Evolutionary conservation across 345 rosid genomes (phyloP).

Genomic region (Heritiera fomes): DNA sequence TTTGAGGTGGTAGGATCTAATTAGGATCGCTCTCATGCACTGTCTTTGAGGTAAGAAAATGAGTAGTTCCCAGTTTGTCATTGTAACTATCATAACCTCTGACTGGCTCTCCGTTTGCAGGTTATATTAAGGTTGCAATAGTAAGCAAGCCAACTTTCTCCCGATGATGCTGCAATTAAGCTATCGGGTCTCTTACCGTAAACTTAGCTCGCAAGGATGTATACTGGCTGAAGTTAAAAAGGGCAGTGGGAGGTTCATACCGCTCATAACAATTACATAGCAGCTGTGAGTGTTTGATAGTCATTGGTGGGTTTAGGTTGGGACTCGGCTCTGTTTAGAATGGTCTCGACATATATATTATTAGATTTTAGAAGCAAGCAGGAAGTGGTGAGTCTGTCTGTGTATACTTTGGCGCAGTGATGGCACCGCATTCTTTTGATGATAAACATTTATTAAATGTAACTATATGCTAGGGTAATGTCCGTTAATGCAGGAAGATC

Average conservation of each 20-base stretch:
- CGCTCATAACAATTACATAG: not conserved
- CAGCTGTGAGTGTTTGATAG: not conserved
- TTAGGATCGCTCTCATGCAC: not conserved
- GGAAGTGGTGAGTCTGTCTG: too few relatives aligned
- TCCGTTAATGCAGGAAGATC: too few relatives aligned
- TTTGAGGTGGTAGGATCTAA: not conserved
- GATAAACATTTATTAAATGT: too few relatives aligned
- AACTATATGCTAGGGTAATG: too few relatives aligned
- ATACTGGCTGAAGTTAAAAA: not conserved
- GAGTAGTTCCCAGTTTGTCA: not conserved
- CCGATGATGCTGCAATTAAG: not conserved
- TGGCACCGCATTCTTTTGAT: too few relatives aligned
- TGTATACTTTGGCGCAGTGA: too few relatives aligned
- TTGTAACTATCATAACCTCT: not conserved
- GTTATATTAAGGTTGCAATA: not conserved
- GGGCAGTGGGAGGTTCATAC: not conserved
- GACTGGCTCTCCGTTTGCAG: not conserved
- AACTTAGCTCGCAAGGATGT: constrained; percentile 8
- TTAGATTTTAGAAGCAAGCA: too few relatives aligned
- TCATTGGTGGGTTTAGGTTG: not conserved
- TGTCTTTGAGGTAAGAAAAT: constrained; percentile 6
- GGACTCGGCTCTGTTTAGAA: not conserved
- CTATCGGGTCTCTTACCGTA: not conserved
- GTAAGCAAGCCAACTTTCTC: constrained; percentile 10
- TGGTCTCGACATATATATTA: not conserved